phyloP scores from a whole-genome alignment of 495 filamentous ascomycete species.

The Hyaloscypha hepaticicola region DNA sequence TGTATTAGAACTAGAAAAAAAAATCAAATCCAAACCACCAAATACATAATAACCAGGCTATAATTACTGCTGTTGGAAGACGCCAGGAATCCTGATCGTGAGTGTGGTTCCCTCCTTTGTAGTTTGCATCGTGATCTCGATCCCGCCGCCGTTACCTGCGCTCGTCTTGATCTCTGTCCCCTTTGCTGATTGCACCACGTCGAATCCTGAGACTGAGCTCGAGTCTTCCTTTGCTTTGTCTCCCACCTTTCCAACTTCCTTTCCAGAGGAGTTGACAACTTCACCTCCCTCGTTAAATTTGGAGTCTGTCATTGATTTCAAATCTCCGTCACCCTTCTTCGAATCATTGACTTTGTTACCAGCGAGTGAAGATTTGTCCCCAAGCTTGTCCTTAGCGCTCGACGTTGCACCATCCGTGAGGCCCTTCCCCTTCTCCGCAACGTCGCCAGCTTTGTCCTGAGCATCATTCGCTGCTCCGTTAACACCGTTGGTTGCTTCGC shows the following conservation, averaged over 20 bases:
- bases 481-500: not conserved
- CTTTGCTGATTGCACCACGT: slow-evolving; percentile 1
- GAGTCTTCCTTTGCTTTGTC: slow-evolving; percentile 7
- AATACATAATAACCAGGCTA: not conserved
- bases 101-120: slow-evolving; percentile 27
- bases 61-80: slow-evolving; percentile 15
- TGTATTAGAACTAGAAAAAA: slow-evolving; percentile 1
- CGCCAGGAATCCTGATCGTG: slow-evolving; percentile 22
- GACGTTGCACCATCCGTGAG: not conserved
- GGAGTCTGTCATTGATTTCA: slow-evolving; percentile 16
- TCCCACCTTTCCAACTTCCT: slow-evolving; percentile 1
- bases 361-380: slow-evolving; percentile 3
- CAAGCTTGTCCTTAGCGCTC: not conserved
- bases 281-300: slow-evolving; percentile 36
- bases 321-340: slow-evolving; percentile 31
- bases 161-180: slow-evolving; percentile 3
- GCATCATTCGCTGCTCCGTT: not conserved
- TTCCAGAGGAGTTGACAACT: slow-evolving; percentile 24
- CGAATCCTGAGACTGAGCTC: not conserved
- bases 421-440: slow-evolving; percentile 11
- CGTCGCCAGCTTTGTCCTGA: slow-evolving; percentile 3
- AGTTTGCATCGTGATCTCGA: slow-evolving; percentile 24
- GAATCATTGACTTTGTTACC: slow-evolving; percentile 22
- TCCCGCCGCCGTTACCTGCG: slow-evolving; percentile 5
- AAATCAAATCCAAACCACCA: not conserved